These are phyloP conservation scores for Irpex rosettiformis DNA, from an alignment of 1,284 basidiomycete species.

Conservation along the genomic window DNA sequence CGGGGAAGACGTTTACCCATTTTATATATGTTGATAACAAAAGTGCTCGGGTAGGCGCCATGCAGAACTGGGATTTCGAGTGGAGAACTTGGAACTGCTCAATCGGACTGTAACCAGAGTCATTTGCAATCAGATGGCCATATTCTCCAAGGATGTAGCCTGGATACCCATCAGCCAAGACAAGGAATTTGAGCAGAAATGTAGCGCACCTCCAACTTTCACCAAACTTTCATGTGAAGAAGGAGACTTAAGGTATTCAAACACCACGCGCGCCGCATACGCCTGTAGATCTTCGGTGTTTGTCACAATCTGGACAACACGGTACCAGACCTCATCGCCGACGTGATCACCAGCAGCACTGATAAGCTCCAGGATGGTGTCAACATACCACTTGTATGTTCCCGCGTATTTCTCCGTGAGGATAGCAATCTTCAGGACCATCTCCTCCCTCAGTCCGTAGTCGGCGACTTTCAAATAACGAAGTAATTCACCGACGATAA, in stretches of 20 bases:
- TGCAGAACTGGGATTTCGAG: constrained; percentile 93
- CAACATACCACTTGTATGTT: constrained; percentile 95
- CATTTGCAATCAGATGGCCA: constrained; percentile 96
- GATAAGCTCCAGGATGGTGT: constrained; percentile 93
- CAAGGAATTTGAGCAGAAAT: not conserved
- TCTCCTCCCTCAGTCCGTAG: constrained; percentile 94
- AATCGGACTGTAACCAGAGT: constrained; percentile 86
- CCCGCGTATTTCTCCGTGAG: constrained; percentile 97
- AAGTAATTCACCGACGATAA: constrained; percentile 92
- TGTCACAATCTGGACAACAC: constrained; percentile 96
- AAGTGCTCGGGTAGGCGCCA: constrained; percentile 88
- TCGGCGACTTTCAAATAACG: constrained; percentile 93
- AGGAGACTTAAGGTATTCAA: constrained; percentile 85
- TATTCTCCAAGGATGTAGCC: constrained; percentile 98
- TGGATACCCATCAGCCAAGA: constrained; percentile 24
- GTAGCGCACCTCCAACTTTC: constrained; percentile 82
- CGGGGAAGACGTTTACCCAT: constrained; percentile 99
- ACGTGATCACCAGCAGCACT: constrained; percentile 97
- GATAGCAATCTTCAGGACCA: constrained; percentile 98
- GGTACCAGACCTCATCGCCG: constrained; percentile 99
- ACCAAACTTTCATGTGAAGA: constrained; percentile 97
- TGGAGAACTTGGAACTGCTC: constrained; percentile 96
- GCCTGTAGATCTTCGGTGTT: constrained; percentile 97
- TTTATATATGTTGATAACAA: constrained; percentile 98
- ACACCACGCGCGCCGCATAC: constrained; percentile 94